Percentiles rank a stretch among this genome's conserved stretches.
These are phyloP conservation scores for Conidiobolus incongruus DNA, from an alignment of 371 early-diverging fungal genomes.

Conservation along the genomic window DNA sequence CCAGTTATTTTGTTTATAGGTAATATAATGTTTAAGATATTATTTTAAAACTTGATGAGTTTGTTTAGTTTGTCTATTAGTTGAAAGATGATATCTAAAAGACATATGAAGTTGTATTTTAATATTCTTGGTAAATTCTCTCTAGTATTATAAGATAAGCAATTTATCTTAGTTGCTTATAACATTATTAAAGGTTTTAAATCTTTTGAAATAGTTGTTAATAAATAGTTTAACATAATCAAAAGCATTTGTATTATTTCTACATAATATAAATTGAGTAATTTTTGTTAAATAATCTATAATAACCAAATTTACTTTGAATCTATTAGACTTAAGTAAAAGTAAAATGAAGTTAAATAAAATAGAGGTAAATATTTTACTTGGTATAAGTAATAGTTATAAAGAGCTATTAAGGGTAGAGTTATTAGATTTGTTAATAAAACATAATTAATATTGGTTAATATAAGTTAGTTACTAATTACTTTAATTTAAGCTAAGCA, in stretches of 20 bases:
- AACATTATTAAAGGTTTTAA: conserved; percentile 7
- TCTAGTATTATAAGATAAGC: conserved; percentile 17
- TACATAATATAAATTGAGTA: conserved; percentile 6
- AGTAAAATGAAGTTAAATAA: conserved; percentile 8
- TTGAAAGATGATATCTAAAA: conserved; percentile 19
- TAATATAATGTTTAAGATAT: conserved; percentile 16
- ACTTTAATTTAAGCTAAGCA: too few species aligned
- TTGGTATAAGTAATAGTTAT: conserved; percentile 10
- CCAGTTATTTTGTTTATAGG: conserved; percentile 22
- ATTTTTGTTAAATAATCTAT: conserved; percentile 20
- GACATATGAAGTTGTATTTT: conserved; percentile 12
- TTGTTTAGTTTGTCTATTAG: conserved; percentile 26
- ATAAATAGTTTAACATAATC: conserved; percentile 7
- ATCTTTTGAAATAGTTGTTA: conserved; percentile 6
- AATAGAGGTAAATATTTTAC: conserved; percentile 2
- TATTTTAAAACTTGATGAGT: conserved; percentile 20
- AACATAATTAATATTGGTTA: too few species aligned
- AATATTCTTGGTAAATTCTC: conserved; percentile 7
- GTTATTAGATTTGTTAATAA: too few species aligned
- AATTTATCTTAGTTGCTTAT: conserved; percentile 5
- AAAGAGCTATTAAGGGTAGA: too few species aligned
- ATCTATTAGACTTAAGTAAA: conserved; percentile 9
- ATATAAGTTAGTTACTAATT: too few species aligned
- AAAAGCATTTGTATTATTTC: conserved; percentile 4
- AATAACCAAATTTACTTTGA: conserved; percentile 16